Base-by-base conservation (phyloP, 2,329 filamentous ascomycete genomes). In the Hypoxylon sp. region DNA sequence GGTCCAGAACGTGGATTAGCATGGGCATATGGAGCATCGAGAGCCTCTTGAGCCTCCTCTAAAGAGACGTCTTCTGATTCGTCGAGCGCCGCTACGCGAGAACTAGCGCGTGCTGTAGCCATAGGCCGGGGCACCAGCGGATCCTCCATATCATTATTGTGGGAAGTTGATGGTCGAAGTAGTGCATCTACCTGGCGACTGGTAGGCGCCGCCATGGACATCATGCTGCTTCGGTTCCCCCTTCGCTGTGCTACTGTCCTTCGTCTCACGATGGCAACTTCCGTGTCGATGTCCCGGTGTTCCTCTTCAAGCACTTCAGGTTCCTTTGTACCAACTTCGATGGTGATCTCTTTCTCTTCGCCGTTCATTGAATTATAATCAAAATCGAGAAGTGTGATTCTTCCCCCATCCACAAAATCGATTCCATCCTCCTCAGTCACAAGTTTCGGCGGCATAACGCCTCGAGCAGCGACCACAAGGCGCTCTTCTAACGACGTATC, bases 211-310 rank as follows among this genome's bases (percentile, higher is more conserved):
- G 84, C 80, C 23, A 85, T 79, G 51, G 85, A 83, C 67, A 87
- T 82, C 34, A 89, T 75, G 60, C 81, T 81, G 52, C 79, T 78
- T 64, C 85, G 79, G 49, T 81, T 77, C 63, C 84, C 85, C 70
- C 86, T 83, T 56, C 85, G 86, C 73, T 90, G 88, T 36, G 90
- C 86, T 14, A 92, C 90, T 2, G 92, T 94, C 70, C 92, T 85
- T 69, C 91, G 86, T 71, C 92, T 87, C 55, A 93, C 91, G 72
- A 95, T 89, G 69, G 92, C 93, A 19, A 96, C 92, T 77, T 94
- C 92, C 1, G 90, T 88, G 62, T 91, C 92, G 63, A 95, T 83
- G 72, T 93, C 92, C 21, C 91, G 88, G 69, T 87, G 86, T 73
- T 93, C 91, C 75, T 95, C 93, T 72, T 90, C 88, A 17, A 96